Conservation (phyloP, 2,329 filamentous ascomycete species). For the Diaporthe sp. region DNA sequence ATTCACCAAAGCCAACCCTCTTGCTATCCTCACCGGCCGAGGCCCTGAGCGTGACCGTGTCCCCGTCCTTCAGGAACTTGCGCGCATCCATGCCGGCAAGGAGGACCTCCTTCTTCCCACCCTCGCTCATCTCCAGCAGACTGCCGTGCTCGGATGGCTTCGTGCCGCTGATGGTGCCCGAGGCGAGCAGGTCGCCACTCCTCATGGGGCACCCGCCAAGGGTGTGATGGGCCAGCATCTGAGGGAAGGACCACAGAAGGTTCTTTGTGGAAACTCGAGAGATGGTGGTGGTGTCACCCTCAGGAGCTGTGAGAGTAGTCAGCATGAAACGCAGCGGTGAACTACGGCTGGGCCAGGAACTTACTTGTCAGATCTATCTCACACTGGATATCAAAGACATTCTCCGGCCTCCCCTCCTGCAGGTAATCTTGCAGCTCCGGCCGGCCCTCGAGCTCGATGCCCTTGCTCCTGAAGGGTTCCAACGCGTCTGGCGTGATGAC, state of each 20-base stretch:
- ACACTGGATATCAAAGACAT: constrained; percentile 78
- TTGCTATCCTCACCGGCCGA: constrained; percentile 51
- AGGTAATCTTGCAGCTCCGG: constrained; percentile 60
- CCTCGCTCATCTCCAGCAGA: constrained; percentile 60
- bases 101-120: constrained; percentile 59
- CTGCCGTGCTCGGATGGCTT: constrained; percentile 56
- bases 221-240: constrained; percentile 86
- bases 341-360: too few relatives aligned
- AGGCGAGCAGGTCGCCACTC: constrained; percentile 81
- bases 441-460: constrained; percentile 50
- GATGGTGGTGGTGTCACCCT: constrained; percentile 69
- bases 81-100: constrained; percentile 57
- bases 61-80: constrained; percentile 62
- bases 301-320: constrained; percentile 50
- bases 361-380: constrained; percentile 74
- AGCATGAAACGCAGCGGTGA: too few relatives aligned
- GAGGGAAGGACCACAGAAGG: constrained; percentile 85
- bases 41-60: constrained; percentile 58
- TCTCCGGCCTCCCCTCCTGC: constrained; percentile 69
- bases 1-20: constrained; percentile 61
- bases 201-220: constrained; percentile 82
- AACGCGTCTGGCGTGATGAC: constrained; percentile 83
- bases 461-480: constrained; percentile 64
- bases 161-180: constrained; percentile 77
- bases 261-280: constrained; percentile 73